Evolutionary conservation across 768 basidiomycete genomes (phyloP), one percentile per base, ranked within the genome.

Genomic region (Strobilomyces confusus): DNA sequence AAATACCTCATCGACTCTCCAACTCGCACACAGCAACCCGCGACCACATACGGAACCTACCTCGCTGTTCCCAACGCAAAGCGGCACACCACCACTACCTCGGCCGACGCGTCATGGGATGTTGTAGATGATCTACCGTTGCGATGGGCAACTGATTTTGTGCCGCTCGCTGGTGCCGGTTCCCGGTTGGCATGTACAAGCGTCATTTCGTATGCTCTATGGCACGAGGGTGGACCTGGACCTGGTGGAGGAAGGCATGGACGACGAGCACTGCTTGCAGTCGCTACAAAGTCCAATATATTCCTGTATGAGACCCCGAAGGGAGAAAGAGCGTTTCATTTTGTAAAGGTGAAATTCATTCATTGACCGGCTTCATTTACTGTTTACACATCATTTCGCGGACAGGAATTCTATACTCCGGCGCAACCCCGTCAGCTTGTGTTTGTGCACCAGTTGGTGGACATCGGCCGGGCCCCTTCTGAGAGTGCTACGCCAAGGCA

Each of bases 101-200:
- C 77, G 11, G 72, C 70, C 42, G 81, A 82, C 44, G 77, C 80
- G 13, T 74, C 72, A 29, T 86, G 89, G 89, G 89, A 92, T 65
- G 63, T 90, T 7, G 75, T 90, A 1, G 89, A 91, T 13, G 80
- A 81, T 44, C 70, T 87, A 9, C 87, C 89, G 2, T 62, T 92
- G 42, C 80, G 87, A 30, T 93, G 91, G 91, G 88, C 89, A n/a
- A 86, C 86, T 0, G 91, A 93, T 66, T 92, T 80, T 63, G 87
- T 89, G 2, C 84, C 88, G 0, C 77, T 93, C n/a, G 88, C 88
- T 5, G 70, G 79, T 2, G 68, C 78, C 23, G 81, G 86, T 3
- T 87, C 89, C 23, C 77, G 88, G 42, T 69, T 92, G 41, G 70
- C 75, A 25, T 80, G 77, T 52, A 60, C 76, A 2, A 79, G 81